phyloP scores from a whole-genome alignment of 2,329 filamentous ascomycete genomes.

The Pseudovirgaria hyperparasitica region DNA sequence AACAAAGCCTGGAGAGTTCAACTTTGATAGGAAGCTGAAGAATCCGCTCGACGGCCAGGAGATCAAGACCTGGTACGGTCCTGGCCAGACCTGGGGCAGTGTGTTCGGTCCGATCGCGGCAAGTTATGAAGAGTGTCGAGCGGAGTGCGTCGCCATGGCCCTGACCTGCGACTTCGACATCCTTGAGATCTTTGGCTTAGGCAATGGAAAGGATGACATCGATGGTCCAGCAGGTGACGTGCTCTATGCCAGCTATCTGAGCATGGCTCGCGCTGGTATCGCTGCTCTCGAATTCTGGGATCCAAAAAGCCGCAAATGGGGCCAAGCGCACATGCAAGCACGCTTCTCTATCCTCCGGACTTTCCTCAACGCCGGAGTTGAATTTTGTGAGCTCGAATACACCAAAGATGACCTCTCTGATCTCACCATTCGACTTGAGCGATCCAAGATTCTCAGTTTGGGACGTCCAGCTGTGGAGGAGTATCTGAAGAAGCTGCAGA shows the following conservation, averaged over 20 bases:
- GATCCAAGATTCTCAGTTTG: conserved; percentile 71
- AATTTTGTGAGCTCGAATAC: conserved; percentile 75
- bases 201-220: conserved; percentile 61
- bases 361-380: conserved; percentile 73
- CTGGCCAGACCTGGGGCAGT: conserved; percentile 86
- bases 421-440: conserved; percentile 69
- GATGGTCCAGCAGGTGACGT: conserved; percentile 70
- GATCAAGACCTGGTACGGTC: conserved; percentile 81
- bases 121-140: conserved; percentile 88
- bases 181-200: conserved; percentile 83
- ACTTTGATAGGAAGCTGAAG: conserved; percentile 75
- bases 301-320: conserved; percentile 81
- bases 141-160: conserved; percentile 87
- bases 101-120: conserved; percentile 82
- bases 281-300: conserved; percentile 90
- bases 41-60: conserved; percentile 70
- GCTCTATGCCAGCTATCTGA: conserved; percentile 75
- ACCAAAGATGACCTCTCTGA: conserved; percentile 65
- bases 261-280: conserved; percentile 89
- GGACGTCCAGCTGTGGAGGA: conserved; percentile 73
- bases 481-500: conserved; percentile 81
- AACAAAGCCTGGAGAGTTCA: conserved; percentile 66
- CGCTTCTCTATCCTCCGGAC: conserved; percentile 77
- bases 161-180: conserved; percentile 80
- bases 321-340: conserved; percentile 82